These are phyloP conservation scores for Thozetella sp. DNA, from an alignment of 495 filamentous ascomycete genomes.

Conservation along the genomic window DNA sequence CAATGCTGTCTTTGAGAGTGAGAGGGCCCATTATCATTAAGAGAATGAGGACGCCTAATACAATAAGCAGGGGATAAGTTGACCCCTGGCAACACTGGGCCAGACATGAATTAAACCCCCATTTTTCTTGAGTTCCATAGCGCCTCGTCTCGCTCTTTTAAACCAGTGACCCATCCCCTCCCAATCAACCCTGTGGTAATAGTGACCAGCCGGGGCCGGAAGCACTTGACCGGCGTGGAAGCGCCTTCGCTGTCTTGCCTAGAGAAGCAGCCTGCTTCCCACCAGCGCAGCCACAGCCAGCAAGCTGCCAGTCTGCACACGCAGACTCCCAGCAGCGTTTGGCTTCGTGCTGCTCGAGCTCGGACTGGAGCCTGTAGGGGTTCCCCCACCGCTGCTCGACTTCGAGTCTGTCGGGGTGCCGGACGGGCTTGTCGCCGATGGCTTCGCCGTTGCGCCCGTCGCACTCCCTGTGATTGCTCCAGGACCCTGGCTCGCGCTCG, in stretches of 20 bases:
- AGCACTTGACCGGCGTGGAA: not conserved
- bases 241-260: not conserved
- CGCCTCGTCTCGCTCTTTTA: too few relatives aligned
- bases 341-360: not conserved
- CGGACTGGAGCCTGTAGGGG: not conserved
- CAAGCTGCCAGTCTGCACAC: not conserved
- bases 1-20: too few relatives aligned
- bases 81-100: too few relatives aligned
- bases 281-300: not conserved
- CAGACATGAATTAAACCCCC: too few relatives aligned
- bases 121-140: too few relatives aligned
- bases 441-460: constrained; percentile 25
- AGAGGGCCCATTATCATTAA: not conserved
- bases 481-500: constrained; percentile 25
- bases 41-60: not conserved
- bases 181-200: too few relatives aligned
- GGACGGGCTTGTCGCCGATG: not conserved
- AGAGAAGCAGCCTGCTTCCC: not conserved
- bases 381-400: not conserved
- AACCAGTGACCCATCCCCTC: too few relatives aligned
- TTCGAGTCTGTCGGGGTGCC: not conserved
- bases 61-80: too few relatives aligned
- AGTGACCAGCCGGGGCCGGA: too few relatives aligned
- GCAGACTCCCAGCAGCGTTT: not conserved
- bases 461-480: constrained; percentile 37